Percentiles rank a stretch among this genome's conserved stretches.
Conservation (phyloP, 495 filamentous ascomycete genomes). For the Collariella sp. region DNA sequence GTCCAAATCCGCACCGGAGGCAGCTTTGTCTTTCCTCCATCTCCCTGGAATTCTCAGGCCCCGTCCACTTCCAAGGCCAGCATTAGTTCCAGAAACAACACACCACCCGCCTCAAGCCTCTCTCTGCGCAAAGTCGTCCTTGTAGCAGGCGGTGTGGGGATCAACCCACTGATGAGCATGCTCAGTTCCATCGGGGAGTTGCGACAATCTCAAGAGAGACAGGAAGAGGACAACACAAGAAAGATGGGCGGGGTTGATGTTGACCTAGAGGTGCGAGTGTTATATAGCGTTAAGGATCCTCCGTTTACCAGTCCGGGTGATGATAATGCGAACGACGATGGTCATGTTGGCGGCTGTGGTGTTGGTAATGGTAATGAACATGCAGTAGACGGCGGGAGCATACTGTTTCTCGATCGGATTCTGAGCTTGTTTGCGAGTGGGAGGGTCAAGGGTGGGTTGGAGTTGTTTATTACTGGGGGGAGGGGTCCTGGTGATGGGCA, state of each 20-base stretch:
- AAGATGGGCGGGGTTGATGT: not conserved
- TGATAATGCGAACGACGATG: slow-evolving; percentile 10
- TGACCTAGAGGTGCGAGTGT: slow-evolving; percentile 12
- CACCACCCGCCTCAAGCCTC: too few relatives aligned
- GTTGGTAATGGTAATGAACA: not conserved
- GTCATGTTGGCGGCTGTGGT: not conserved
- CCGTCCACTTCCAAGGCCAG: too few relatives aligned
- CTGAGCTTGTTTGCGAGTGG: slow-evolving; percentile 25
- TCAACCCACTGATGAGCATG: slow-evolving; percentile 58
- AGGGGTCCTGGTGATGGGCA: not conserved
- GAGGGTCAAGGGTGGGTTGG: slow-evolving; percentile 21
- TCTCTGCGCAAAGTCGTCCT: slow-evolving; percentile 54
- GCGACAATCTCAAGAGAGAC: not conserved
- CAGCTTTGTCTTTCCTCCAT: slow-evolving; percentile 70
- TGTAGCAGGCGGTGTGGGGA: slow-evolving; percentile 75
- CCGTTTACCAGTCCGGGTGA: too few relatives aligned
- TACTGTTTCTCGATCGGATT: slow-evolving; percentile 42
- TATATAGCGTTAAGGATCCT: slow-evolving; percentile 37
- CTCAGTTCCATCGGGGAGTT: slow-evolving; percentile 30
- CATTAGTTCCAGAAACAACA: too few relatives aligned
- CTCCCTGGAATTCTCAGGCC: too few relatives aligned
- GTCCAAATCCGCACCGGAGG: slow-evolving; percentile 68
- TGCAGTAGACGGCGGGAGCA: slow-evolving; percentile 6
- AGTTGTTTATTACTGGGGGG: slow-evolving; percentile 29
- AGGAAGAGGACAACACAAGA: not conserved